Percentiles rank a stretch among this genome's conserved stretches.
phyloP scores from a whole-genome alignment of 2,329 filamentous ascomycete genomes.

The Hirsutella minnesotensis region DNA sequence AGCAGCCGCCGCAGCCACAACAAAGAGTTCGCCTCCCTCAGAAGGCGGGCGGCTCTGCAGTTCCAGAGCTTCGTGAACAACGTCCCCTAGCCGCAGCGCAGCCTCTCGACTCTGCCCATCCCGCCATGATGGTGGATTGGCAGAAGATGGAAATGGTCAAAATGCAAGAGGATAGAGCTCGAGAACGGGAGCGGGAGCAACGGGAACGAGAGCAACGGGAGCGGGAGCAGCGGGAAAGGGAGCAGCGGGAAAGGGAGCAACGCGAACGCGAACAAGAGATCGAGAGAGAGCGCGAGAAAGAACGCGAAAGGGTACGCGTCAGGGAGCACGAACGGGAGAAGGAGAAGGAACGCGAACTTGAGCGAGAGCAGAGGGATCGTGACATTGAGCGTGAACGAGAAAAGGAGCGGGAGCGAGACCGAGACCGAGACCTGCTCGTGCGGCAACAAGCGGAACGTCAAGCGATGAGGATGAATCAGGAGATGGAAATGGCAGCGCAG shows the following conservation, averaged over 20 bases:
- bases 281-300: constrained; percentile 1
- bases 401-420: constrained; percentile 6
- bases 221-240: constrained; percentile 5
- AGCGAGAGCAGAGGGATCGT: background rate
- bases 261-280: background rate
- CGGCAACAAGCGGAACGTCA: constrained; percentile 18
- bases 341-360: background rate
- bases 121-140: constrained; percentile 21
- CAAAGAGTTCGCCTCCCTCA: constrained; percentile 28
- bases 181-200: constrained; percentile 9
- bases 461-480: constrained; percentile 34
- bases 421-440: constrained; percentile 12
- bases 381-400: constrained; percentile 8
- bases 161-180: background rate
- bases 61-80: constrained; percentile 21
- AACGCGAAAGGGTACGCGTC: background rate
- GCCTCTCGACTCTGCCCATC: constrained; percentile 19
- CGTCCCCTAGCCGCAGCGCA: constrained; percentile 22
- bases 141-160: constrained; percentile 16
- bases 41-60: constrained; percentile 20
- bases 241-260: constrained; percentile 10
- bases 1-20: constrained; percentile 20
- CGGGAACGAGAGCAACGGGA: constrained; percentile 9
- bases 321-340: background rate
- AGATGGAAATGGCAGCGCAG: constrained; percentile 29